A percentile compares a stretch with the other conserved stretches of the same genome.
Evolutionary conservation across 2,329 filamentous ascomycete species (phyloP).

Genomic region (Incumbomyces lentus): DNA sequence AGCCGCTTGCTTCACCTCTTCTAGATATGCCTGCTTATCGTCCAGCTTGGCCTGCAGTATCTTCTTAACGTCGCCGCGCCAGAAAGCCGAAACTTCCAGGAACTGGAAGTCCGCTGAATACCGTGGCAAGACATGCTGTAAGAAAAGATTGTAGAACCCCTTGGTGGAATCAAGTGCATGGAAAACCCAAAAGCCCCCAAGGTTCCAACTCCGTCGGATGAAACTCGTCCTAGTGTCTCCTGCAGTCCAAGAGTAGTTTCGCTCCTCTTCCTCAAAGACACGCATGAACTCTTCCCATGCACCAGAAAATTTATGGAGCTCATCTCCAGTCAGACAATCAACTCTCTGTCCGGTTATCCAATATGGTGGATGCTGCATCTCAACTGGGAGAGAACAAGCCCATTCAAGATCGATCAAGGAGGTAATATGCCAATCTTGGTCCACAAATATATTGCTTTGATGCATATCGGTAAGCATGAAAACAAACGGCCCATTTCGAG

Average conservation of each 20-base stretch:
- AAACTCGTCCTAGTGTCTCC: neutral
- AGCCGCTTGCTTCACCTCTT: no score
- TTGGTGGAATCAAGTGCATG: constrained; percentile 4
- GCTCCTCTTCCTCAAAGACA: constrained; percentile 7
- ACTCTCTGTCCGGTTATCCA: constrained; percentile 11
- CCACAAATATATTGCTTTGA: constrained; percentile 26
- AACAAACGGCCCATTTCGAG: constrained; percentile 28
- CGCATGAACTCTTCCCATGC: constrained; percentile 7
- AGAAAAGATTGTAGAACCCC: constrained; percentile 7
- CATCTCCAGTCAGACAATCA: constrained; percentile 9
- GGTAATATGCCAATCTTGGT: constrained; percentile 26
- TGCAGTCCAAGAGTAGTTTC: neutral
- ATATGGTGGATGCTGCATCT: constrained; percentile 22
- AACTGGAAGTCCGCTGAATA: no score
- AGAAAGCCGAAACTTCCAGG: no score
- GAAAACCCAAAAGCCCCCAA: constrained; percentile 6
- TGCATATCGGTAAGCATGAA: constrained; percentile 32
- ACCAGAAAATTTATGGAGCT: constrained; percentile 5
- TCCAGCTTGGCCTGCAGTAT: no score
- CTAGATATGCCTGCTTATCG: no score
- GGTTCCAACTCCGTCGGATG: constrained; percentile 4
- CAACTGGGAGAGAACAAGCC: constrained; percentile 24
- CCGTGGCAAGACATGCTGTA: constrained; percentile 2
- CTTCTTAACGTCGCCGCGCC: no score
- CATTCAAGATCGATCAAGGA: constrained; percentile 29